Conservation (phyloP, 371 early-diverging fungal genomes). For the Mortierella sp. region DNA sequence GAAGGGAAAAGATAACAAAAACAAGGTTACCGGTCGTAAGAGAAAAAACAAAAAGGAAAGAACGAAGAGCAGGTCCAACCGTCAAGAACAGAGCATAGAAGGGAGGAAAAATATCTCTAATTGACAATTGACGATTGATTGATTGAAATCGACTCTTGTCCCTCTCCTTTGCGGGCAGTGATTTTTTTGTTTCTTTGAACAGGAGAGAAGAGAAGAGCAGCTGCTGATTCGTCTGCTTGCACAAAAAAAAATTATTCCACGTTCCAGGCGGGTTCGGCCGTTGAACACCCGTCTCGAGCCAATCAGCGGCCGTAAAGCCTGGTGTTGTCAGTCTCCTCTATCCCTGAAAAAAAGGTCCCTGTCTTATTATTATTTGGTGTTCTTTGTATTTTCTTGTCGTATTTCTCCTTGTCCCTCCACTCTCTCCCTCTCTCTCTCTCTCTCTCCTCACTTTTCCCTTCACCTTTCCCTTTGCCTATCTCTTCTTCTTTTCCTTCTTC, state of each 20-base stretch:
- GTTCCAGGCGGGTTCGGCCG: slow-evolving; percentile 6
- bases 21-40: not conserved
- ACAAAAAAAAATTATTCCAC: not conserved
- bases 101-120: not conserved
- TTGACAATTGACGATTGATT: not conserved
- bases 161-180: not conserved
- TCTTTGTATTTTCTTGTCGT: not conserved
- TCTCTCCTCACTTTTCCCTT: not conserved
- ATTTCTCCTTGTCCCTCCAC: not conserved
- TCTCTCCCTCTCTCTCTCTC: not conserved
- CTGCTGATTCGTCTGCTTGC: not conserved
- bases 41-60: not conserved
- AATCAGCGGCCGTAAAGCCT: not conserved
- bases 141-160: no score
- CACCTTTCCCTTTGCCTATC: not conserved
- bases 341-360: not conserved
- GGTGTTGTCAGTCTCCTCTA: not conserved
- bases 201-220: no score
- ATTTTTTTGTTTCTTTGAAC: not conserved
- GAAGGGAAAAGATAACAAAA: not conserved
- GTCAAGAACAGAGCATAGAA: no score
- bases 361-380: not conserved
- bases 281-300: not conserved
- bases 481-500: not conserved
- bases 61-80: no score